These are phyloP conservation scores for Xylaria polymorpha DNA, from an alignment of 2,329 filamentous ascomycete species.

Conservation along the genomic window DNA sequence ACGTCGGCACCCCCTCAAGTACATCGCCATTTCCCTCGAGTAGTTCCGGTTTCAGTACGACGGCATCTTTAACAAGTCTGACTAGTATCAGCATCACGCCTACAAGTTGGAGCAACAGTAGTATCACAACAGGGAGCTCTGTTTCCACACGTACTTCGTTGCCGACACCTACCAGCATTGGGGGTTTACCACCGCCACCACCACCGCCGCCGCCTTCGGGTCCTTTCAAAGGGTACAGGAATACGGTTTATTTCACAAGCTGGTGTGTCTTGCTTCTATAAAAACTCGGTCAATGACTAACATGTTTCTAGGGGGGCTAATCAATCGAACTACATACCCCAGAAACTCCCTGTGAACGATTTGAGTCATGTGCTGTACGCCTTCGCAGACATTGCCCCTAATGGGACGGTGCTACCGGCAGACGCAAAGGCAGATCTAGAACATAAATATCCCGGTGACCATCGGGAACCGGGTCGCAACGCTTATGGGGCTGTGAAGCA, in stretches of 20 bases:
- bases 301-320: constrained; percentile 54
- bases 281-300: neutral
- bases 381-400: constrained; percentile 59
- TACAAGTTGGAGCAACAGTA: constrained; percentile 22
- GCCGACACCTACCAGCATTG: constrained; percentile 38
- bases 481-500: constrained; percentile 84
- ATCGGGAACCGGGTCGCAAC: constrained; percentile 61
- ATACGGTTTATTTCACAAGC: constrained; percentile 66
- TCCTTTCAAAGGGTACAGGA: constrained; percentile 50
- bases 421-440: constrained; percentile 73
- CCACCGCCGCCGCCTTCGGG: constrained; percentile 37
- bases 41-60: constrained; percentile 18
- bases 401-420: constrained; percentile 66
- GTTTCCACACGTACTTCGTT: constrained; percentile 31
- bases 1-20: constrained; percentile 15
- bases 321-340: constrained; percentile 69
- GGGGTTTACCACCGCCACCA: constrained; percentile 35
- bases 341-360: constrained; percentile 73
- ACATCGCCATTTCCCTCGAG: constrained; percentile 25
- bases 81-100: constrained; percentile 29
- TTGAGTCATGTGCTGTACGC: constrained; percentile 80
- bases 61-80: constrained; percentile 22
- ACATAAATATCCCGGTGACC: constrained; percentile 77
- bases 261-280: constrained; percentile 55
- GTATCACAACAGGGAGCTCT: constrained; percentile 31